These are phyloP conservation scores for Colletotrichum tabaci DNA, from an alignment of 2,329 filamentous ascomycete genomes.

Conservation along the genomic window DNA sequence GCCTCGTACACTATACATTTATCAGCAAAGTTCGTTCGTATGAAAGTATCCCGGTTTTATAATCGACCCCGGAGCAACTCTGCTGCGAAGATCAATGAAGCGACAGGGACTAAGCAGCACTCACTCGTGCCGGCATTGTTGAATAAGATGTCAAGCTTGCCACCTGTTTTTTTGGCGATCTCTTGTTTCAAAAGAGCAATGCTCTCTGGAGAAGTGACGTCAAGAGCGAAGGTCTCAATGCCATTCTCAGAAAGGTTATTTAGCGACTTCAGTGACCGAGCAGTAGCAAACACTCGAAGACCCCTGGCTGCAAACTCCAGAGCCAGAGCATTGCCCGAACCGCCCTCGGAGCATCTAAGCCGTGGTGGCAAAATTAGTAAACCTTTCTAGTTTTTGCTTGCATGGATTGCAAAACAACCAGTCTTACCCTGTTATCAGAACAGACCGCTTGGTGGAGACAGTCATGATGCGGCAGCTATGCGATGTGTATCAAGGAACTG, in stretches of 20 bases:
- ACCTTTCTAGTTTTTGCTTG: no score
- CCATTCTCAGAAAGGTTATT: conserved; percentile 49
- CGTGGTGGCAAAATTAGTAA: background rate
- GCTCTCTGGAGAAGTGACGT: conserved; percentile 55
- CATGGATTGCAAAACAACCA: background rate
- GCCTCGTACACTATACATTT: conserved; percentile 37
- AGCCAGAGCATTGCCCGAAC: conserved; percentile 31
- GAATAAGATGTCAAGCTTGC: conserved; percentile 59
- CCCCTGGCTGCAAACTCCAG: conserved; percentile 27
- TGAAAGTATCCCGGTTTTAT: no score
- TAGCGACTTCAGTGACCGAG: conserved; percentile 42
- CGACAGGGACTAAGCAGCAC: background rate
- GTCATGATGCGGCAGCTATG: background rate
- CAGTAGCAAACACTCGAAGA: conserved; percentile 31
- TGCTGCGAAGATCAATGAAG: no score
- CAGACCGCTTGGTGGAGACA: background rate
- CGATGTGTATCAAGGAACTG: no score
- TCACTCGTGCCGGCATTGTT: conserved; percentile 58
- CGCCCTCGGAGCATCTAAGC: conserved; percentile 14
- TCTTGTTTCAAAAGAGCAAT: conserved; percentile 47
- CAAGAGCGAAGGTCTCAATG: conserved; percentile 57
- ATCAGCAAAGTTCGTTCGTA: background rate
- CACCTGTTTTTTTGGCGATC: conserved; percentile 53
- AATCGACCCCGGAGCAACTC: no score
- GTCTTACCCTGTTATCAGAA: conserved; percentile 11